Evolutionary conservation across 2,329 filamentous ascomycete genomes (phyloP), one percentile per base, ranked within the genome.

Genomic region (Colletotrichum magnum): DNA sequence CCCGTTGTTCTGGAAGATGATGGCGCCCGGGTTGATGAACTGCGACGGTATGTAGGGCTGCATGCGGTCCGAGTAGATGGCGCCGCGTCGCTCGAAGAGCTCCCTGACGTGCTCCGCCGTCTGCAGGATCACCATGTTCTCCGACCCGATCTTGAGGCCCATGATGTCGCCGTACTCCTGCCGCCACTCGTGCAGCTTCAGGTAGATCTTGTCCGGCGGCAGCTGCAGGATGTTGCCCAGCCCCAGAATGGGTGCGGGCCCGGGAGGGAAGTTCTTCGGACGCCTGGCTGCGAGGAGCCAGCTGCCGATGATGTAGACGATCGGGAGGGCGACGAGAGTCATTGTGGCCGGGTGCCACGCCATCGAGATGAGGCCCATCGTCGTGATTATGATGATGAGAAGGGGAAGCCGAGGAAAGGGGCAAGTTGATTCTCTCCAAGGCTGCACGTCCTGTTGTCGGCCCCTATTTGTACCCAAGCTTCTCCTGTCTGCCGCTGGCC

Each of bases 11-110:
- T 58, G 53, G 32, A 64, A 68, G 3, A 70, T 16, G 13, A 64
- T 7, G 45, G 21, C 43, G 6, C 53, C 66, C 6, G 75, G 74
- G 21, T 75, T 71, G 9, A 77, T 60, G 41, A 77, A 64, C 5
- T 73, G 65, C 9, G 73, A 45, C 15, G 73, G 64, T 52, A 79
- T 72, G 54, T 77, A 73, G 56, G 75, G 74, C 63, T 74, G 70
- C 2, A 80, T 77, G 3, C 81, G 73, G 2, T 80, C 79, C n/a
- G 80, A 80, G 69, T 83, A 83, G 39, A 79, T 77, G 45, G 60
- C 71, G 0, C 79, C 77, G 51, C 78, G 77, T 64, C 78, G 79
- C 28, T 82, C 81, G 21, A 81, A 75, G 12, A 84, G 73, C 39
- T 81, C 79, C 51, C 76, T 75, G 6, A 78, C 78, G 10, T 77